A percentile compares a stretch with the other conserved stretches of the same genome.
Evolutionary conservation across 169 alveolate genomes (phyloP).

Genomic region (Eimeria maxima): DNA sequence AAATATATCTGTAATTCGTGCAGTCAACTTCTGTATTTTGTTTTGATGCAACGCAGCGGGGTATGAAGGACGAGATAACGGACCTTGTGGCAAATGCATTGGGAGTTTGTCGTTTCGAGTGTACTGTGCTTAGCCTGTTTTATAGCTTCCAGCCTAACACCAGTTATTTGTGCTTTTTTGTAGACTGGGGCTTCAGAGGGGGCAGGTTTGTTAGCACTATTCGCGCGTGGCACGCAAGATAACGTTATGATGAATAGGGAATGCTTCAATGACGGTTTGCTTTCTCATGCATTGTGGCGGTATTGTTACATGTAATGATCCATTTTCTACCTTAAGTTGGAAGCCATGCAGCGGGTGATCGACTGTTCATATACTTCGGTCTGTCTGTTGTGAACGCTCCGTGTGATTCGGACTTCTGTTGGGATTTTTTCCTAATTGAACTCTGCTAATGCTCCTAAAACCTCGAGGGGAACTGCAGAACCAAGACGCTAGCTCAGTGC

Average conservation of each 20-base stretch:
- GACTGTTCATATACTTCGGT: neutral
- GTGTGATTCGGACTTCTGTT: neutral
- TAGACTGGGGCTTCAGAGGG: neutral
- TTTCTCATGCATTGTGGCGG: neutral
- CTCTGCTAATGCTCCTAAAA: neutral
- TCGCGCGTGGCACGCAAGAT: neutral
- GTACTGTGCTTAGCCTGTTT: too few species aligned
- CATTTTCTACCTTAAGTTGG: neutral
- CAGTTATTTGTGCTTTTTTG: neutral
- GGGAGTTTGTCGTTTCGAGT: neutral
- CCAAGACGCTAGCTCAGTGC: neutral
- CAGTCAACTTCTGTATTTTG: neutral
- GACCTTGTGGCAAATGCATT: neutral
- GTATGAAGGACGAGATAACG: neutral
- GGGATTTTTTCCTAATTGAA: neutral
- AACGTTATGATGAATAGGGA: neutral
- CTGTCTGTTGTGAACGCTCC: neutral
- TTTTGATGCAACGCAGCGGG: neutral
- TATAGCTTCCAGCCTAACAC: neutral
- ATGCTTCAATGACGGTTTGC: neutral
- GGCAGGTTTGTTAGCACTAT: neutral
- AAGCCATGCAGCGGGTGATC: neutral
- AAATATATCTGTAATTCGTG: neutral
- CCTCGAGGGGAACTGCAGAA: neutral
- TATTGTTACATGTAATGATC: neutral